phyloP scores from a whole-genome alignment of 768 basidiomycete species.

The Boletus edulis region DNA sequence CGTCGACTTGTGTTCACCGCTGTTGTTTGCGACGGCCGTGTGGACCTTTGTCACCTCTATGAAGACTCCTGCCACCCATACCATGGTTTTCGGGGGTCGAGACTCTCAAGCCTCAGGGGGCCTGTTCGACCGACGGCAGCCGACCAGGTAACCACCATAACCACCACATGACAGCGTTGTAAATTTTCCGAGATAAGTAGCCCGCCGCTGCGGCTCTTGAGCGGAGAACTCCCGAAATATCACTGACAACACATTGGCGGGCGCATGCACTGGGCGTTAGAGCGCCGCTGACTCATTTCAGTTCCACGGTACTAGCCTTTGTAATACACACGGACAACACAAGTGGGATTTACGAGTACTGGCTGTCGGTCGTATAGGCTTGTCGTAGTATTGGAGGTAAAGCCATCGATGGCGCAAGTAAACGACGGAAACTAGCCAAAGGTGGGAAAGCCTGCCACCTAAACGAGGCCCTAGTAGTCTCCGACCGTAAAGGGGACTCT shows the following conservation, averaged over 20 bases:
- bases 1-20: neutral
- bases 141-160: too few species aligned
- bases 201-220: too few species aligned
- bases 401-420: constrained; percentile 6
- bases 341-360: too few species aligned
- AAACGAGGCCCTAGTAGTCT: constrained; percentile 19
- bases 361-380: too few species aligned
- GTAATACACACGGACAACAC: too few species aligned
- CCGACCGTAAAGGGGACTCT: constrained; percentile 24
- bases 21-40: neutral
- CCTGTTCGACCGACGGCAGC: neutral
- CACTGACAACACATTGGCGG: too few species aligned
- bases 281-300: constrained; percentile 11
- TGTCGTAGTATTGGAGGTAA: neutral
- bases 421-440: constrained; percentile 5
- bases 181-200: too few species aligned
- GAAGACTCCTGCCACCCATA: constrained; percentile 19
- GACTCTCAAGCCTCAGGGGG: neutral
- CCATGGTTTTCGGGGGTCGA: neutral
- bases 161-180: too few species aligned
- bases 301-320: too few species aligned
- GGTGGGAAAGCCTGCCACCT: constrained; percentile 25
- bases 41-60: constrained; percentile 16
- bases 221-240: too few species aligned
- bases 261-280: constrained; percentile 24